Conservation (phyloP, 1,284 basidiomycete genomes). For the Macrocybe sp. region DNA sequence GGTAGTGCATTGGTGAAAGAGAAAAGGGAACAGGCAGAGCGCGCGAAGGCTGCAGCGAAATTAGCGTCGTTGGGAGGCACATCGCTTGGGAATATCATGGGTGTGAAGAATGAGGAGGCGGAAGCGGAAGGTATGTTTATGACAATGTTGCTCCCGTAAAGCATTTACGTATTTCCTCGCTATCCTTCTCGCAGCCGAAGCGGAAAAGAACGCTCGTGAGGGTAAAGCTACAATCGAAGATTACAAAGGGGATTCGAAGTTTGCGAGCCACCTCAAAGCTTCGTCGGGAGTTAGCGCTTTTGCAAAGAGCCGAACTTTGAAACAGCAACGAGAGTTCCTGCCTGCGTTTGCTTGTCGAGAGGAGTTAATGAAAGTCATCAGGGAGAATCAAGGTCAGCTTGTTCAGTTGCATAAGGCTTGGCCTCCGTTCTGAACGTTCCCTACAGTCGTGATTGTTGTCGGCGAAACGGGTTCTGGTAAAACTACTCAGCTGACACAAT, state of each 20-base stretch:
- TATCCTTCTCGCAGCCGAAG: slow-evolving; percentile 45
- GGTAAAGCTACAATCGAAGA: slow-evolving; percentile 62
- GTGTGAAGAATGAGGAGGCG: slow-evolving; percentile 92
- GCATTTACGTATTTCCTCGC: slow-evolving; percentile 29
- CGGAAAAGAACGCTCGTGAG: slow-evolving; percentile 53
- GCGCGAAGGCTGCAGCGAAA: slow-evolving; percentile 94
- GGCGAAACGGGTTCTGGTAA: slow-evolving; percentile 97
- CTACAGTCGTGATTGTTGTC: slow-evolving; percentile 82
- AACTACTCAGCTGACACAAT: slow-evolving; percentile 90
- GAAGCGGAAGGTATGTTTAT: slow-evolving; percentile 71
- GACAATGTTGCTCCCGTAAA: slow-evolving; percentile 63
- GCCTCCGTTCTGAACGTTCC: slow-evolving; percentile 3
- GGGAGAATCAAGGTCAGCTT: slow-evolving; percentile 88
- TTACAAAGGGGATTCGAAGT: slow-evolving; percentile 94
- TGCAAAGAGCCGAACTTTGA: slow-evolving; percentile 78
- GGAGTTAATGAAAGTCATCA: slow-evolving; percentile 83
- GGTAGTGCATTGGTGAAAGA: slow-evolving; percentile 92
- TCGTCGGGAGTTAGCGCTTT: slow-evolving; percentile 80
- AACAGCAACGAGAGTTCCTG: slow-evolving; percentile 94
- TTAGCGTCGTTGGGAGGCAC: slow-evolving; percentile 92
- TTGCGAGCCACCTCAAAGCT: slow-evolving; percentile 86
- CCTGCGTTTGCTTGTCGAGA: slow-evolving; percentile 98
- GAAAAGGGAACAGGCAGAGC: slow-evolving; percentile 92
- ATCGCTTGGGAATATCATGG: slow-evolving; percentile 93
- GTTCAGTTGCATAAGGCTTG: not conserved